Base-by-base conservation (phyloP, 768 basidiomycete species). In the Mycena crocata region DNA sequence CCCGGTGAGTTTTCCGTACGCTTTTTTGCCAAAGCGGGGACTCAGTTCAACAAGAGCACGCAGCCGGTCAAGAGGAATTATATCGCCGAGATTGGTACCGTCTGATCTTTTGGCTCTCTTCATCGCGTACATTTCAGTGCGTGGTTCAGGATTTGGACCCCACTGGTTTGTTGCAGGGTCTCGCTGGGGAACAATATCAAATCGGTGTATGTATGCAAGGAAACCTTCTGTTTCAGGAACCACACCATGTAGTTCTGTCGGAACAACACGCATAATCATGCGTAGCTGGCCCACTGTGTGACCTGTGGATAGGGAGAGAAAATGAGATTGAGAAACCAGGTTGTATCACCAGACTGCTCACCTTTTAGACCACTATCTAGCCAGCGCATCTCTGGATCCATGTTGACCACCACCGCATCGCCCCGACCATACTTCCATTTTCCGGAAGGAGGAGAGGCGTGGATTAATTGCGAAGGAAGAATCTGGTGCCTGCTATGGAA, bases 1-100 rank as follows among this genome's bases (percentile, higher is more conserved):
- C 13, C 57, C 62, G 0, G 73, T 76, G 12, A 81, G 64, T 7
- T 65, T 26, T 12, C 39, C 30, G 60, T 76, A 67, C 5, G 74
- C 77, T 39, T 63, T 70, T 3, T 31, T 58, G 3, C 78, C 74
- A 57, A 79, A 74, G 19, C 69, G 57, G 12, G 80, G 75, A 3
- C 73, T 66, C 4, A 80, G 50, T 30, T 80, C 72, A 8, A 72
- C 72, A 0, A 72, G 72, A 13, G 70, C 64, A 5, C 66, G 49
- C 5, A 78, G 50, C 23, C 69, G 62, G 3, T 61, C 56, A 8
- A 78, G 34, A n/a, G 73, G 76, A 48, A 80, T 51, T 14, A 80
- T 58, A 23, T 76, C 75, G 8, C 75, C 78, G 28, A 77, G 56
- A 12, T 51, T 35, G 15, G 62, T 32, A 0, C 65, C 58, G 57